Evolutionary conservation across 805 yeast species (phyloP).

Genomic region (Ogataea allantospora): DNA sequence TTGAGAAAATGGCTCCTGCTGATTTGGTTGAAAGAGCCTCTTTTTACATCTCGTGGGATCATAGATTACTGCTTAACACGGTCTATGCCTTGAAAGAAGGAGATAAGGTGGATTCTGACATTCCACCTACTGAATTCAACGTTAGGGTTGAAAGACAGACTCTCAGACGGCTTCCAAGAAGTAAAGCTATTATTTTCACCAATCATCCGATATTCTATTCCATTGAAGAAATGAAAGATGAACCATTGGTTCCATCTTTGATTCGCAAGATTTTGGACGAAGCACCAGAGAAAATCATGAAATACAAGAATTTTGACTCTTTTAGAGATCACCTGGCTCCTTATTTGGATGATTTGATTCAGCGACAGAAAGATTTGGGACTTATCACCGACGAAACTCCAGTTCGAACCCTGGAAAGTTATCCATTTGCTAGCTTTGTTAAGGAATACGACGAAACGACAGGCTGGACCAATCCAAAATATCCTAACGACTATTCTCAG

Average conservation of each 20-base stretch:
- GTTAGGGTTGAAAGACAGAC: conserved; percentile 76
- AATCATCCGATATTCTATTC: conserved; percentile 78
- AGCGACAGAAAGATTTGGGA: conserved; percentile 57
- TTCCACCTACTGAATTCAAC: conserved; percentile 52
- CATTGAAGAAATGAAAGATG: conserved; percentile 78
- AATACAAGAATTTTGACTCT: conserved; percentile 59
- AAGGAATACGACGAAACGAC: conserved; percentile 35
- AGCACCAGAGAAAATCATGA: conserved; percentile 63
- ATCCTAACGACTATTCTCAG: conserved; percentile 26
- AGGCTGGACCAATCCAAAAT: conserved; percentile 43
- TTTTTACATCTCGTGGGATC: conserved; percentile 76
- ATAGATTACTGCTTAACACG: conserved; percentile 53
- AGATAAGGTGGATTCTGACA: conserved; percentile 45
- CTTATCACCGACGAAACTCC: conserved; percentile 55
- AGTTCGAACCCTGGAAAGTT: conserved; percentile 53
- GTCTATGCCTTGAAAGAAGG: conserved; percentile 49
- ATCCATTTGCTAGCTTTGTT: conserved; percentile 62
- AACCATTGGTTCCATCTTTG: conserved; percentile 69
- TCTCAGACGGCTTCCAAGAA: conserved; percentile 61
- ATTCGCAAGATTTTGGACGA: conserved; percentile 60
- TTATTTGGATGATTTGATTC: conserved; percentile 55
- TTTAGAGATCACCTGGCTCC: conserved; percentile 59
- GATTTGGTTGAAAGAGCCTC: conserved; percentile 73
- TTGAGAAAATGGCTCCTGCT: conserved; percentile 55
- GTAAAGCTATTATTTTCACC: conserved; percentile 66